Evolutionary conservation across 345 rosid genomes (phyloP).

Genomic region (Melaleuca quinquenervia): DNA sequence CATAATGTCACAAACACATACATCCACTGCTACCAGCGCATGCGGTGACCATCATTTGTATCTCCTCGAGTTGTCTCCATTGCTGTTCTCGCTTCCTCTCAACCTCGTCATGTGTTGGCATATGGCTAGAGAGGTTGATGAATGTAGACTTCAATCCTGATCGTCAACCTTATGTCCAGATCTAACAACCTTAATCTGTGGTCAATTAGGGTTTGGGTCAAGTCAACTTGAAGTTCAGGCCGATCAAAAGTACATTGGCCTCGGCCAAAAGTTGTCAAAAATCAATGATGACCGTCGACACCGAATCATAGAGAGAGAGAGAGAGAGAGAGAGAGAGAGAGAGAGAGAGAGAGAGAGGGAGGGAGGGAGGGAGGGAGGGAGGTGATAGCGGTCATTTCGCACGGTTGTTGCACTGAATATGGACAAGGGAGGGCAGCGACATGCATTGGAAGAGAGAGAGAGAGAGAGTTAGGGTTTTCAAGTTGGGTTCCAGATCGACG

Average conservation of each 20-base stretch:
- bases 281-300: not conserved
- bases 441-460: not conserved
- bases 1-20: not conserved
- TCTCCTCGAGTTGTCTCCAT: not conserved
- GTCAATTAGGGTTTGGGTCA: not conserved
- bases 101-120: not conserved
- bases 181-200: not conserved
- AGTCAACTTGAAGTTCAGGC: not conserved
- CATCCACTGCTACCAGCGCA: not conserved
- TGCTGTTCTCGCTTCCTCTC: not conserved
- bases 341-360: not conserved
- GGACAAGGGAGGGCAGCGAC: not conserved
- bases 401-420: not conserved
- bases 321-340: not conserved
- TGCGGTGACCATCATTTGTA: not conserved
- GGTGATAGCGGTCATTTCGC: not conserved
- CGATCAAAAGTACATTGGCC: not conserved
- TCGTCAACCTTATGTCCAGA: not conserved
- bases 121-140: not conserved
- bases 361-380: not conserved
- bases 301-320: not conserved
- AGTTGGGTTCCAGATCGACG: not conserved
- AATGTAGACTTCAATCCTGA: not conserved
- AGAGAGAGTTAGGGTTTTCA: not conserved
- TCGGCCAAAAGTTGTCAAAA: not conserved